Percentiles rank a stretch among this genome's conserved stretches.
These are phyloP conservation scores for Verticillium albo-atrum DNA, from an alignment of 2,329 filamentous ascomycete species.

Conservation along the genomic window DNA sequence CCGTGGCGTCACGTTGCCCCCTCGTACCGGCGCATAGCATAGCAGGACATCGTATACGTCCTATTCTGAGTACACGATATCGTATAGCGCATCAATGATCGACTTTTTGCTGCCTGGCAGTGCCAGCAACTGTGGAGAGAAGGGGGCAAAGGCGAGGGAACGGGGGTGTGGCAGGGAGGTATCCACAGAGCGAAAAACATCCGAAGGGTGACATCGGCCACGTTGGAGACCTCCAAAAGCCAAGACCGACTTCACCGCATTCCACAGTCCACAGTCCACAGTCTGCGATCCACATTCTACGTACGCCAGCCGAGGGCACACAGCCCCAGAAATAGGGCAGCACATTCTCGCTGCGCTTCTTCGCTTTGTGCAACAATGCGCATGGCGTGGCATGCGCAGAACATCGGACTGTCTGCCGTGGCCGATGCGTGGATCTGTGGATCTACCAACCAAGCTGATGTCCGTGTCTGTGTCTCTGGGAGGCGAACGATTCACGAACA, in stretches of 20 bases:
- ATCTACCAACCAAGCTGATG: not conserved
- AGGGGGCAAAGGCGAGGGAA: no score
- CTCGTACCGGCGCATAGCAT: not conserved
- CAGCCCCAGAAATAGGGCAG: not conserved
- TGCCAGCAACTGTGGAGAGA: not conserved
- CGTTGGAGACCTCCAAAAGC: not conserved
- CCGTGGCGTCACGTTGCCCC: not conserved
- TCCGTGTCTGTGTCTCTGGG: not conserved
- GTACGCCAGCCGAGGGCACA: not conserved
- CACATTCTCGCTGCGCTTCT: not conserved
- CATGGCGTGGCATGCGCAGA: not conserved
- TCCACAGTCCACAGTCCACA: not conserved
- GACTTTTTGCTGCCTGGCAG: not conserved
- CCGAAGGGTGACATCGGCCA: slow-evolving; percentile 2
- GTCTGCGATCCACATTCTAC: not conserved
- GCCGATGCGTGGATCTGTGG: not conserved
- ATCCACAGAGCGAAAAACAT: not conserved
- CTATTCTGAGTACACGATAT: not conserved
- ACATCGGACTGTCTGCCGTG: not conserved
- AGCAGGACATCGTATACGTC: not conserved
- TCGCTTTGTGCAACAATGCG: not conserved
- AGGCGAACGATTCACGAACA: not conserved
- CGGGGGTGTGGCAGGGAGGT: no score
- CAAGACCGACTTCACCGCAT: not conserved
- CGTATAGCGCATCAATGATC: not conserved